phyloP scores from a whole-genome alignment of 2,329 filamentous ascomycete genomes.

The Ophiosphaerella herpotricha region DNA sequence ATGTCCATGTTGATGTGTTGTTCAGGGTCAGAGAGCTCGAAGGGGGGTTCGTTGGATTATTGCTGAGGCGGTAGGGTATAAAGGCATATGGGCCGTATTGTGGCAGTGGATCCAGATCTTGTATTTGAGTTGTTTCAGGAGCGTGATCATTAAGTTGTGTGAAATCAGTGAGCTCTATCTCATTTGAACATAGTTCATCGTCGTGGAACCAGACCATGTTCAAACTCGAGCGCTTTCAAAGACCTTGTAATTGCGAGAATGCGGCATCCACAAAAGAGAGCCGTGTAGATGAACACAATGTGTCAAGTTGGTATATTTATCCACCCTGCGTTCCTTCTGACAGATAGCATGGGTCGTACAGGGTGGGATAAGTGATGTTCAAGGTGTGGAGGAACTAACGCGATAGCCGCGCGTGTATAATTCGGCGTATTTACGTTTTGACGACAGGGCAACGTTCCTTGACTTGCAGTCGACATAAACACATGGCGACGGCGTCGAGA shows the following conservation, averaged over 20 bases:
- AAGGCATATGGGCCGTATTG: conserved; percentile 19
- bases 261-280: neutral
- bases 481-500: neutral
- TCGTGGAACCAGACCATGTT: neutral
- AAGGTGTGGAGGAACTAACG: conserved; percentile 8
- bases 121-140: neutral
- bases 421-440: conserved; percentile 10
- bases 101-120: conserved; percentile 14
- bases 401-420: conserved; percentile 2
- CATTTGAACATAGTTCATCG: no score
- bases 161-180: no score
- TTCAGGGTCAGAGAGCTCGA: conserved; percentile 7
- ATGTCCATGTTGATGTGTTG: conserved; percentile 32
- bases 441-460: conserved; percentile 10
- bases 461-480: neutral
- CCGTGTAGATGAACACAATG: neutral
- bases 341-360: neutral
- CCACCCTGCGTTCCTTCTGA: neutral
- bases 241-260: neutral
- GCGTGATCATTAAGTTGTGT: neutral
- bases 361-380: conserved; percentile 14
- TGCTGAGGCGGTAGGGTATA: conserved; percentile 11
- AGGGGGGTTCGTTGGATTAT: neutral
- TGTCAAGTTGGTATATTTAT: neutral
- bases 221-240: neutral